Evolutionary conservation across 202 grass and related monocot genomes (phyloP).

Genomic region (Elaeis oleifera): DNA sequence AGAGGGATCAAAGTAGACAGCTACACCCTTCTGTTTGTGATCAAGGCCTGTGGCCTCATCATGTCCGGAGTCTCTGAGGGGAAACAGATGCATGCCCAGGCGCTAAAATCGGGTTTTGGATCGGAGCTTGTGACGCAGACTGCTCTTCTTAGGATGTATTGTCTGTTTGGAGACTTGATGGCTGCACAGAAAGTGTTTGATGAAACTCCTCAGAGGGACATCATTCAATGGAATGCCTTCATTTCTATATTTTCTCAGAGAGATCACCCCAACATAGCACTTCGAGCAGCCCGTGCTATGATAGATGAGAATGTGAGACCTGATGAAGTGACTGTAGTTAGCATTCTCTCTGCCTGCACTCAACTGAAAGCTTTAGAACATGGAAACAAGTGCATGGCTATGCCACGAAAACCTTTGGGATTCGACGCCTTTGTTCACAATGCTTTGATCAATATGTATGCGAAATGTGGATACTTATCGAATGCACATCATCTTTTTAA

Average conservation of each 20-base stretch:
- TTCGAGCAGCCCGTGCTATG: constrained; percentile 24
- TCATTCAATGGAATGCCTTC: constrained; percentile 48
- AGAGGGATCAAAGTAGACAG: constrained; percentile 6
- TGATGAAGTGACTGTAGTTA: constrained; percentile 27
- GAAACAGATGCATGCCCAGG: constrained; percentile 8
- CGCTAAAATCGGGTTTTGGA: constrained; percentile 1
- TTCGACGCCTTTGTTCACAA: constrained; percentile 34
- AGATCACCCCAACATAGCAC: constrained; percentile 4
- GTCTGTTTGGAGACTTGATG: constrained; percentile 4
- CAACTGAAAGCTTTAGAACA: constrained; percentile 23
- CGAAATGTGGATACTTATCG: constrained; percentile 11
- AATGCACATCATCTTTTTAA: constrained; percentile 24
- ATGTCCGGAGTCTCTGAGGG: not conserved
- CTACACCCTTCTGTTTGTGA: constrained; percentile 13
- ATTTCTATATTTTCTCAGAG: constrained; percentile 26
- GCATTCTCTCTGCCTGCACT: constrained; percentile 31
- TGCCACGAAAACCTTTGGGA: constrained; percentile 14
- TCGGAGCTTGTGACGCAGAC: constrained; percentile 3
- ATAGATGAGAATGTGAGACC: constrained; percentile 14
- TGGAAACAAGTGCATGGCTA: constrained; percentile 36
- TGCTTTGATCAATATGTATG: constrained; percentile 41
- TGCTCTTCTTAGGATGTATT: constrained; percentile 24
- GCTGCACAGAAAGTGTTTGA: constrained; percentile 34
- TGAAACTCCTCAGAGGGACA: constrained; percentile 33
- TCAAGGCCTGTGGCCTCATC: constrained; percentile 15